Evolutionary conservation across 2,329 filamentous ascomycete species (phyloP), one percentile per base, ranked within the genome.

Genomic region (Colletotrichum eleusines): DNA sequence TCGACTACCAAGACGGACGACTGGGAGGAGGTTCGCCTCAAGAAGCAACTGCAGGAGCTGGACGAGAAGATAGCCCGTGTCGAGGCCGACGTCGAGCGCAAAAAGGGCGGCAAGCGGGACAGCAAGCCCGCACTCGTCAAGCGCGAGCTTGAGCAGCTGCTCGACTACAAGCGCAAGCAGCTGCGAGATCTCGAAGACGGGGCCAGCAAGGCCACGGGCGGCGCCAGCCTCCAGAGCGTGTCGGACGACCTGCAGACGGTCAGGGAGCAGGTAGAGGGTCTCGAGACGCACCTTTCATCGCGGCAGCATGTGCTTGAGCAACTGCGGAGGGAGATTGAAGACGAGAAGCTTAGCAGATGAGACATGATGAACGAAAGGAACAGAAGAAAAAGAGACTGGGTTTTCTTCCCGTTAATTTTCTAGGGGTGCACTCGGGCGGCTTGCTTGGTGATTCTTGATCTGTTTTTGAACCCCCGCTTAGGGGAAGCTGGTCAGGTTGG

Each of bases 11-110:
- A 94, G 79, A 93, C 92, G 72, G 95, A 97, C 77, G 96, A 99
- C 79, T 98, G 96, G 94, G 96, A 99, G 81, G 96, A 98, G 81
- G 96, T 98, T 54, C 89, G 95, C 64, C 86, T 99, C 74, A 95
- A 97, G 86, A 95, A 96, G 79, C 94, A 98, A 81, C 88, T 99
- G 40, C 88, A 90, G 31, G 95, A 98, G 76, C 85, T 99, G 35
- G 95, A 99, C 76, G 88, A 92, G 67, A 97, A 97, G 85, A 92
- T 98, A 73, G 90, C 91, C 44, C 91, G 92, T 69, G 92, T 97
- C 1, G 94, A 97, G 82, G 87, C 90, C 68, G 89, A 90, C 53
- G 90, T 91, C 0, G 89, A 92, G 76, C 88, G 88, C 71, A 86
- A 89, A 68, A 86, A 82, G 77, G 87, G 87, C 74, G 88, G 86